Evolutionary conservation across 805 yeast species (phyloP).

Genomic region (Candida endomychidarum): DNA sequence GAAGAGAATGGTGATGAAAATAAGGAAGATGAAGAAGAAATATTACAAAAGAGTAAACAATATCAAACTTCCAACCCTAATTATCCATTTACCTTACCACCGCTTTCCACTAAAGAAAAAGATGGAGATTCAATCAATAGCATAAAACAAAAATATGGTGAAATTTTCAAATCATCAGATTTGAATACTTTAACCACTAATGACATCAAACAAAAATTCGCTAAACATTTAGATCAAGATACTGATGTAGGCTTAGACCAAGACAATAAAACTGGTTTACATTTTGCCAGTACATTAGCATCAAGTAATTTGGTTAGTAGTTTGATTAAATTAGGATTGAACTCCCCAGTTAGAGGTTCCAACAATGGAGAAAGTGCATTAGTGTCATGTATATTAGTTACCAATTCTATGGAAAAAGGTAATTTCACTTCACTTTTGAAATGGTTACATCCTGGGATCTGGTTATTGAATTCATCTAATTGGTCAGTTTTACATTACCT

Average conservation of each 20-base stretch:
- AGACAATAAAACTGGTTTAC: constrained; percentile 43
- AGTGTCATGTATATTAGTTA: constrained; percentile 78
- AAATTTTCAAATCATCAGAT: constrained; percentile 34
- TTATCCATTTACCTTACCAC: constrained; percentile 37
- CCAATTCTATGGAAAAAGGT: constrained; percentile 76
- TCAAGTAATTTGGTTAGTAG: constrained; percentile 34
- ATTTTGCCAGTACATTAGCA: constrained; percentile 43
- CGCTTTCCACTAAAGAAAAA: constrained; percentile 20
- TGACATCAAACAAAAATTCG: constrained; percentile 27
- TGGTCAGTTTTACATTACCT: constrained; percentile 88
- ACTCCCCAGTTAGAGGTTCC: constrained; percentile 42
- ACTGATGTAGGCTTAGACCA: constrained; percentile 40
- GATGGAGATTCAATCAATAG: constrained; percentile 30
- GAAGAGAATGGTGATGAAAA: constrained; percentile 9
- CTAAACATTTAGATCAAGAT: constrained; percentile 14
- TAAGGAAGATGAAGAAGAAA: background rate
- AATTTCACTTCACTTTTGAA: constrained; percentile 71
- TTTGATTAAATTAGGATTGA: constrained; percentile 34
- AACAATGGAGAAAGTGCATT: constrained; percentile 38
- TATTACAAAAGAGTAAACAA: constrained; percentile 12
- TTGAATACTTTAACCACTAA: constrained; percentile 19
- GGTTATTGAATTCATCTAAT: constrained; percentile 55
- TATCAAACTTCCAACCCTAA: constrained; percentile 34
- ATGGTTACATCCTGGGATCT: constrained; percentile 61
- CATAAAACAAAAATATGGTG: constrained; percentile 32